Evolutionary conservation across 352 stramenopile species (phyloP).

Genomic region (Globisporangium paddicum): DNA sequence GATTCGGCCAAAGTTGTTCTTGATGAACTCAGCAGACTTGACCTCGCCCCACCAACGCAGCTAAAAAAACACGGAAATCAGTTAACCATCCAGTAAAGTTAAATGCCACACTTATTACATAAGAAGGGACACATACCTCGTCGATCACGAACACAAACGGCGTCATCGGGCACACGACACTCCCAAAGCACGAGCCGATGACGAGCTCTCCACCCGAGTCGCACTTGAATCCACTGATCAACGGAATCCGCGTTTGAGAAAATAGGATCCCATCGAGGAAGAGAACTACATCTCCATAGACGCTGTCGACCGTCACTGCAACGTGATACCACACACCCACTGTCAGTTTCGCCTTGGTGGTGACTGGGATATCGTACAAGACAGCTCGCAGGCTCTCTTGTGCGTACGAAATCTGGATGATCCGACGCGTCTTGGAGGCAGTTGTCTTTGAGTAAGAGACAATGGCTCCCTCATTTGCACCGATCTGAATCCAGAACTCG

Average conservation of each 20-base stretch:
- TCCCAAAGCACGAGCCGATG: conserved; percentile 37
- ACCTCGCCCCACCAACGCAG: conserved; percentile 9
- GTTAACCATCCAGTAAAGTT: background rate
- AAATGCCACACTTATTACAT: background rate
- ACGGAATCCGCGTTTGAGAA: conserved; percentile 1
- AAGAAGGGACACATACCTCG: conserved; percentile 27
- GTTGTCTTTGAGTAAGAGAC: conserved; percentile 21
- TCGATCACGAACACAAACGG: conserved; percentile 41
- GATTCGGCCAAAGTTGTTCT: conserved; percentile 4
- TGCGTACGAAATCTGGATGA: conserved; percentile 7
- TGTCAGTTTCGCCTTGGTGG: conserved; percentile 1
- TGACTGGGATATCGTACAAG: conserved; percentile 3
- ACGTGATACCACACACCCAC: conserved; percentile 5
- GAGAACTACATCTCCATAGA: background rate
- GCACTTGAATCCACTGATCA: conserved; percentile 2
- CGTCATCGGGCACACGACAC: conserved; percentile 23
- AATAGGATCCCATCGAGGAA: background rate
- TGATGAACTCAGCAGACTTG: conserved; percentile 4
- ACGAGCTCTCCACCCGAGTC: conserved; percentile 17
- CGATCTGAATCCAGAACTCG: conserved; percentile 22
- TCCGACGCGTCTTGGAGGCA: conserved; percentile 10
- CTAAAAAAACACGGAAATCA: background rate
- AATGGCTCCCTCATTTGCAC: conserved; percentile 18
- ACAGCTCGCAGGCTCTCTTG: background rate
- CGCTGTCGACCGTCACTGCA: conserved; percentile 1